phyloP scores from a whole-genome alignment of 177 flowering plant species.

The Telopea speciosissima region DNA sequence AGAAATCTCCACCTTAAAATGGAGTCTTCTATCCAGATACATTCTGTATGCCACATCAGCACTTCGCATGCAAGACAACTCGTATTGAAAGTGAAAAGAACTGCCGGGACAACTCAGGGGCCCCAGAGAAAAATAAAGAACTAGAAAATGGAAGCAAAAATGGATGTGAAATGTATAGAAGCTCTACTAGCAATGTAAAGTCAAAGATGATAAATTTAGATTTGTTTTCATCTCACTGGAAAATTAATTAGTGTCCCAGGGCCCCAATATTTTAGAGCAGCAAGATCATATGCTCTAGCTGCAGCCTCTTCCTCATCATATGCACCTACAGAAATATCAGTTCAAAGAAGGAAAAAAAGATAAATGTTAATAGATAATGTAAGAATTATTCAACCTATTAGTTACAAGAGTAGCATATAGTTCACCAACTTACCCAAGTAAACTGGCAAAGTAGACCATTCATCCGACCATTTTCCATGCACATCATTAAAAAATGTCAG shows the following conservation, averaged over 20 bases:
- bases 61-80: neutral
- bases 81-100: neutral
- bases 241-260: conserved; percentile 88
- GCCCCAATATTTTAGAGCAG: conserved; percentile 96
- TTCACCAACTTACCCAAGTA: conserved; percentile 54
- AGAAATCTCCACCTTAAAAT: too few relatives aligned
- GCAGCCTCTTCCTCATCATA: conserved; percentile 98
- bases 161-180: neutral
- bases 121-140: neutral
- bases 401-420: conserved; percentile 3
- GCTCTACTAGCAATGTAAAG: neutral
- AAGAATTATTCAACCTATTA: neutral
- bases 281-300: conserved; percentile 96
- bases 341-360: neutral
- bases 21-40: too few relatives aligned
- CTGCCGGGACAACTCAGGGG: too few relatives aligned
- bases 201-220: neutral
- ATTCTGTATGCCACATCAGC: neutral
- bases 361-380: conserved; percentile 1
- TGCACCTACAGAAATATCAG: conserved; percentile 50
- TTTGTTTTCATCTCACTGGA: conserved; percentile 46
- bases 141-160: too few relatives aligned
- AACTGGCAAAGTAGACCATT: conserved; percentile 32
- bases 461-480: conserved; percentile 28
- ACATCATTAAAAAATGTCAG: conserved; percentile 23